Evolutionary conservation across 345 rosid genomes (phyloP), one percentile per base, ranked within the genome.

Genomic region (Litchi chinensis): DNA sequence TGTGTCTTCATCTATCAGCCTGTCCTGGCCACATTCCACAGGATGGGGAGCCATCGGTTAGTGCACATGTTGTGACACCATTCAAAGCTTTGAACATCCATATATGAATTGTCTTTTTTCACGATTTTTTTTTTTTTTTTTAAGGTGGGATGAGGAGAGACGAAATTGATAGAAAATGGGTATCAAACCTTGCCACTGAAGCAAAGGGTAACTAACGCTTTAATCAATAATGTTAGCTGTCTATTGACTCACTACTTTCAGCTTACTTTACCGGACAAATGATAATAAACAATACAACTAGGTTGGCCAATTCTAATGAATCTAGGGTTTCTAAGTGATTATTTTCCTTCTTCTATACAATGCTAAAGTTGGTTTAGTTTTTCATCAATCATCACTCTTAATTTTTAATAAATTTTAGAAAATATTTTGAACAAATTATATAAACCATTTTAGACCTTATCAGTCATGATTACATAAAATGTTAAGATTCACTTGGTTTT

Each of bases 1-100:
- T 8, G 5, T 69, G 63, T 82, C 66, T 73, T 74, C 65, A 44
- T 72, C 73, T 16, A 48, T 32, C 87, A 65, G 63, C 80, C 75
- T 57, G 71, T 43, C 16, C 65, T 19, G 26, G 19, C 8, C 11
- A 16, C 37, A 32, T 2, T 59, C 76, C 41, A 5, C 3, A 24
- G 10, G 64, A 60, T 60, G 1, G 9, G 2, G 62, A 67, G n/a
- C 67, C 10, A n/a, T 10, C 13, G 26, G 5, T 9, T 70, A 19
- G 48, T 65, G 39, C 28, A 10, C 62, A 57, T 57, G 63, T 75
- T 46, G 10, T 75, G 18, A 75, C 10, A 24, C 0, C 44, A 2
- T 16, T 46, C 28, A 16, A 74, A 59, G 37, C 37, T 60, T 73
- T 60, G 22, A 73, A 59, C 43, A 60, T 41, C 5, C 32, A n/a